phyloP scores from a whole-genome alignment of 768 basidiomycete genomes.

The Trametes cubensis region DNA sequence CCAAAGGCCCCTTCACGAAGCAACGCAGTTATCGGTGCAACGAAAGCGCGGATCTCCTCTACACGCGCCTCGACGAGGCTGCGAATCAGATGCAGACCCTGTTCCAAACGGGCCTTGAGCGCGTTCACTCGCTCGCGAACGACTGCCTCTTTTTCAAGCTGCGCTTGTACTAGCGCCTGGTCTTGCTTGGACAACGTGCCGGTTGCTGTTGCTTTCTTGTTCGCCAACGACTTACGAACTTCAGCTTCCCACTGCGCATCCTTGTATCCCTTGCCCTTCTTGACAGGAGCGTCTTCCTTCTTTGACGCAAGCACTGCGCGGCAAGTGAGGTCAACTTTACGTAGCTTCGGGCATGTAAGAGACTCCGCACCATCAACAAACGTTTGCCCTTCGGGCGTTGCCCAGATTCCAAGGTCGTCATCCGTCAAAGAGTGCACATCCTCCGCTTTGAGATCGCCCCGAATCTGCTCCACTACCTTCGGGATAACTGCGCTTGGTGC shows the following conservation, averaged over 20 bases:
- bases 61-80: constrained; percentile 57
- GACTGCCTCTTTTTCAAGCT: constrained; percentile 76
- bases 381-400: constrained; percentile 77
- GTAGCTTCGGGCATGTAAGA: no score
- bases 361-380: constrained; percentile 72
- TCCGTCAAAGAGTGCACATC: constrained; percentile 66
- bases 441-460: constrained; percentile 61
- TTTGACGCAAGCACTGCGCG: constrained; percentile 62
- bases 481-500: constrained; percentile 70
- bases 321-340: neutral
- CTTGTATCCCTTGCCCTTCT: constrained; percentile 86
- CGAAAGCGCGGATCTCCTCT: constrained; percentile 56
- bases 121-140: constrained; percentile 61
- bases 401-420: constrained; percentile 82
- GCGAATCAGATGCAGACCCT: constrained; percentile 71
- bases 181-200: constrained; percentile 79
- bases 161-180: constrained; percentile 78
- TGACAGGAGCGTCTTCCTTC: constrained; percentile 52
- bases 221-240: constrained; percentile 79
- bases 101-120: constrained; percentile 57
- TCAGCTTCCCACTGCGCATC: constrained; percentile 97
- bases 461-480: constrained; percentile 67
- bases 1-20: constrained; percentile 69
- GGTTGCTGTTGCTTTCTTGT: constrained; percentile 55
- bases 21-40: constrained; percentile 59